These are phyloP conservation scores for Dioscorea zingiberensis DNA, from an alignment of 106 monocot genomes.

Conservation along the genomic window DNA sequence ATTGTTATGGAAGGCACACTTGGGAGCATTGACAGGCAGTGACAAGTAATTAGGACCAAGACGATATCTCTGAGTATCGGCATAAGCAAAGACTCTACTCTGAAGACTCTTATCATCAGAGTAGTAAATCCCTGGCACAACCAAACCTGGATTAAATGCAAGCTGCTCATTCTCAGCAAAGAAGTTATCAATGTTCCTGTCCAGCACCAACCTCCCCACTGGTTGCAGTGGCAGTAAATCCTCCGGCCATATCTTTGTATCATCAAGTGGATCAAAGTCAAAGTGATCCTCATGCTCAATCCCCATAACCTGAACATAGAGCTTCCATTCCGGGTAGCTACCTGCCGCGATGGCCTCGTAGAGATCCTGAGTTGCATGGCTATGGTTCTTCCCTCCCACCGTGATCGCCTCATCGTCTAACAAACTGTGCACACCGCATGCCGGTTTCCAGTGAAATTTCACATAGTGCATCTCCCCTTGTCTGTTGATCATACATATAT, in stretches of 20 bases:
- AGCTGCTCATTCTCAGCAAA: slow-evolving; percentile 83
- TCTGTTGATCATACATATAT: neutral
- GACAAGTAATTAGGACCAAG: slow-evolving; percentile 80
- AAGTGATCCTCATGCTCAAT: slow-evolving; percentile 26
- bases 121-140: slow-evolving; percentile 79
- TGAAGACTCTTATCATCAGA: slow-evolving; percentile 88
- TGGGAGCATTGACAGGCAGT: slow-evolving; percentile 79
- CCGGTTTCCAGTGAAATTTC: slow-evolving; percentile 87
- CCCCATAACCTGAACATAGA: slow-evolving; percentile 52
- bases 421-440: slow-evolving; percentile 54
- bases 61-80: slow-evolving; percentile 75
- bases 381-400: slow-evolving; percentile 62
- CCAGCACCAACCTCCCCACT: slow-evolving; percentile 66
- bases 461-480: slow-evolving; percentile 56
- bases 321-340: slow-evolving; percentile 81
- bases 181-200: slow-evolving; percentile 86
- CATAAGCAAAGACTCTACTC: slow-evolving; percentile 68
- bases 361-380: slow-evolving; percentile 81
- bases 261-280: slow-evolving; percentile 84
- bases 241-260: slow-evolving; percentile 94
- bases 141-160: slow-evolving; percentile 69
- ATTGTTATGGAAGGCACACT: slow-evolving; percentile 72
- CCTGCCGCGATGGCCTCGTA: slow-evolving; percentile 78
- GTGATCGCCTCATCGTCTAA: slow-evolving; percentile 59
- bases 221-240: slow-evolving; percentile 69